A percentile compares a stretch with the other conserved stretches of the same genome.
These are phyloP conservation scores for Monosporascus sp. DNA, from an alignment of 2,329 filamentous ascomycete genomes.

Conservation along the genomic window DNA sequence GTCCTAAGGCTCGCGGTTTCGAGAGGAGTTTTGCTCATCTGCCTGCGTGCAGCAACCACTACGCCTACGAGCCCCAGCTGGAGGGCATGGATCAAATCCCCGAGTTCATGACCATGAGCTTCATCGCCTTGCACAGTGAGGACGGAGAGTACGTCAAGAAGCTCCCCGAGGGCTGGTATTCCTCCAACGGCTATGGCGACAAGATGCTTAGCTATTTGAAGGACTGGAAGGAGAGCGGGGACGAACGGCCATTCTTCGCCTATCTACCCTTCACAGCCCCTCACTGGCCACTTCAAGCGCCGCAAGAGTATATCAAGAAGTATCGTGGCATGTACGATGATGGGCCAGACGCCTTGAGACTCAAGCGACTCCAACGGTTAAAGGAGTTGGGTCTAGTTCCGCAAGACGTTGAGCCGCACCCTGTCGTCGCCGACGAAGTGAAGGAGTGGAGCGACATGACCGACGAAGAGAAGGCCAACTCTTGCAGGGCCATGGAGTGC, in stretches of 20 bases:
- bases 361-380: slow-evolving; percentile 46
- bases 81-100: slow-evolving; percentile 33
- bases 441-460: slow-evolving; percentile 43
- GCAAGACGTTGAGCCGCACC: slow-evolving; percentile 44
- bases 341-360: slow-evolving; percentile 51
- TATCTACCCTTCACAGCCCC: slow-evolving; percentile 59
- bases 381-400: slow-evolving; percentile 53
- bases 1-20: slow-evolving; percentile 53
- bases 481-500: slow-evolving; percentile 52
- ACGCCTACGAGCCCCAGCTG: slow-evolving; percentile 41
- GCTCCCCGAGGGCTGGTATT: slow-evolving; percentile 48
- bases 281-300: slow-evolving; percentile 59
- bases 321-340: slow-evolving; percentile 57
- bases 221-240: slow-evolving; percentile 35
- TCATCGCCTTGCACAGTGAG: slow-evolving; percentile 33
- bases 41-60: slow-evolving; percentile 55
- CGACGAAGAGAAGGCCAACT: slow-evolving; percentile 40
- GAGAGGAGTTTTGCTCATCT: slow-evolving; percentile 54
- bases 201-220: slow-evolving; percentile 47
- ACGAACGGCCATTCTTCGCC: slow-evolving; percentile 48
- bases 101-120: slow-evolving; percentile 33
- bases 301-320: slow-evolving; percentile 47
- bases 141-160: slow-evolving; percentile 34
- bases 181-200: slow-evolving; percentile 46
- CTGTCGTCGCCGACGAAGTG: slow-evolving; percentile 43